phyloP scores from a whole-genome alignment of 495 filamentous ascomycete genomes.

The Acidiella bohemica region DNA sequence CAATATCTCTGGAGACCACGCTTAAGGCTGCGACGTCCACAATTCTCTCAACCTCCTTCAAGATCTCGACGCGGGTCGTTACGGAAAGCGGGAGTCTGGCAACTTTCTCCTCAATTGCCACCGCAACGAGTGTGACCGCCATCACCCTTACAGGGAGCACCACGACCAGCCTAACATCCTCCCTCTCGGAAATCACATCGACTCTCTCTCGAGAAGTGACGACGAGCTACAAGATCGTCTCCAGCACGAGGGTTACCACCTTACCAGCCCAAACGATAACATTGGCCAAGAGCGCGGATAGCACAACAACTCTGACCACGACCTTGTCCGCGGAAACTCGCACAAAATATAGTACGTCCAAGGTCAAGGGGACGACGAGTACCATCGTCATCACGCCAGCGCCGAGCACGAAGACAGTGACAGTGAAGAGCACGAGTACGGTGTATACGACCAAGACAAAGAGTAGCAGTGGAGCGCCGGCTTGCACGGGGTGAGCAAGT shows the following conservation, averaged over 20 bases:
- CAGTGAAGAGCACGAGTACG: conserved; percentile 1
- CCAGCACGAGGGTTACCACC: background rate
- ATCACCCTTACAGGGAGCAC: background rate
- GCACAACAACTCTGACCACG: background rate
- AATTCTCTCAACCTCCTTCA: background rate
- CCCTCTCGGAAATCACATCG: background rate
- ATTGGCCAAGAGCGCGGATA: background rate
- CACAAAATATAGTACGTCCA: background rate
- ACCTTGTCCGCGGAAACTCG: background rate
- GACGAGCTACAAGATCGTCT: background rate
- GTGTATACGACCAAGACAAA: background rate
- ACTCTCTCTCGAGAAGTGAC: background rate
- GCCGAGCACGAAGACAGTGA: background rate
- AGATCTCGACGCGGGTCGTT: background rate
- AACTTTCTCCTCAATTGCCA: background rate
- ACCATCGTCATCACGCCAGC: background rate
- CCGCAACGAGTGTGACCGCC: background rate
- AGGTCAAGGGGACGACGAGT: background rate
- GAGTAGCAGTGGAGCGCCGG: background rate
- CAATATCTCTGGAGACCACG: background rate
- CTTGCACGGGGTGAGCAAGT: conserved; percentile 1
- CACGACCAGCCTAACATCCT: background rate
- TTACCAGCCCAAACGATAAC: background rate
- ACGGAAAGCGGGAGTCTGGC: background rate
- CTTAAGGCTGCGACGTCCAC: background rate